Evolutionary conservation across 2,329 filamentous ascomycete genomes (phyloP).

Genomic region (Podosphaera fusca): DNA sequence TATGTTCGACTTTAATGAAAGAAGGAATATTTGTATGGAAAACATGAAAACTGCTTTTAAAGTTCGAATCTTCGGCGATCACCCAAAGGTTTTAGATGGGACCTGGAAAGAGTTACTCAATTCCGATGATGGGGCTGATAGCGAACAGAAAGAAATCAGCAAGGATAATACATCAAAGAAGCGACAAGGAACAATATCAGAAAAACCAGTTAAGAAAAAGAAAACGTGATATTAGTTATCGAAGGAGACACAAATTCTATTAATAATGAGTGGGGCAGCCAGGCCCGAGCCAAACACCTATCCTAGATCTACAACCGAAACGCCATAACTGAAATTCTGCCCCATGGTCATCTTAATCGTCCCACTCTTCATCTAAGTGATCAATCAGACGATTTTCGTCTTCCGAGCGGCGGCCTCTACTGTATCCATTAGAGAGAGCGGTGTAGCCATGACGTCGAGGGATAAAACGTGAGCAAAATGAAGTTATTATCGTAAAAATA

Average conservation of each 20-base stretch:
- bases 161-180: slow-evolving; percentile 5
- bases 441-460: slow-evolving; percentile 45
- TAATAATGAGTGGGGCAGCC: too few relatives aligned
- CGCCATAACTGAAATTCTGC: too few relatives aligned
- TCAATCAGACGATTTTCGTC: slow-evolving; percentile 90
- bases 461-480: slow-evolving; percentile 43
- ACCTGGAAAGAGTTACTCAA: slow-evolving; percentile 27
- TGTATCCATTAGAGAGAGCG: slow-evolving; percentile 29
- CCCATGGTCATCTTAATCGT: slow-evolving; percentile 30
- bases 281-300: too few relatives aligned
- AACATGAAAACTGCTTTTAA: slow-evolving; percentile 50
- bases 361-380: slow-evolving; percentile 92
- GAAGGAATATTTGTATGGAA: slow-evolving; percentile 36
- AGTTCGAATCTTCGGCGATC: slow-evolving; percentile 39
- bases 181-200: slow-evolving; percentile 3
- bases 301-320: too few relatives aligned
- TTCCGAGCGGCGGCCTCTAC: slow-evolving; percentile 23
- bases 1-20: slow-evolving; percentile 51
- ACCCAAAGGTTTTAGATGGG: slow-evolving; percentile 37
- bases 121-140: slow-evolving; percentile 15
- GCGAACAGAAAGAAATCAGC: neutral
- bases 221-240: too few relatives aligned
- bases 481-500: slow-evolving; percentile 42
- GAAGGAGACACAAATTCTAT: too few relatives aligned
- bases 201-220: too few relatives aligned